Evolutionary conservation across 2,329 filamentous ascomycete genomes (phyloP).

Genomic region (Monosporascus cannonballus): DNA sequence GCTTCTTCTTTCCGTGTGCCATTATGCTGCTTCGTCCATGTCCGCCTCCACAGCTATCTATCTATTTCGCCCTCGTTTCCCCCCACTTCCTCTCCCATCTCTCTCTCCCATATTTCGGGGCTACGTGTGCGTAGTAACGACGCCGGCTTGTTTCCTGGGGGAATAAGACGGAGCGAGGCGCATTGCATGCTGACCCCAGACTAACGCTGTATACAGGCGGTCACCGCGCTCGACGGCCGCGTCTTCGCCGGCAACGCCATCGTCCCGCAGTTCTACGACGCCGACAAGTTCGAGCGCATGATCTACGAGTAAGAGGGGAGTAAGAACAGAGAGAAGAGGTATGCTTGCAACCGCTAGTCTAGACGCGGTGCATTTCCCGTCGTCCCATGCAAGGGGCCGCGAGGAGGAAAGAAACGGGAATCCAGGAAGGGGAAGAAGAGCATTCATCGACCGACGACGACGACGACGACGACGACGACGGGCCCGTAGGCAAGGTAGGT

Average conservation of each 20-base stretch:
- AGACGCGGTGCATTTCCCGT: too few species aligned
- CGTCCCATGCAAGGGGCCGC: too few species aligned
- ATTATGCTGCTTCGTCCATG: too few species aligned
- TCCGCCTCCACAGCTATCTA: not conserved
- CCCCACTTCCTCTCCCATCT: slow-evolving; percentile 1
- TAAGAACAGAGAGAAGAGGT: slow-evolving; percentile 6
- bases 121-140: not conserved
- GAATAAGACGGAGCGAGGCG: too few species aligned
- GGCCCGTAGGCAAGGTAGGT: too few species aligned
- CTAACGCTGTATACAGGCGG: slow-evolving; percentile 50
- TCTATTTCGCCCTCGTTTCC: not conserved
- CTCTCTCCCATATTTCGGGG: not conserved
- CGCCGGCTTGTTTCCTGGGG: too few species aligned
- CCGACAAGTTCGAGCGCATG: slow-evolving; percentile 73
- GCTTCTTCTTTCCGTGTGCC: not conserved
- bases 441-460: too few species aligned
- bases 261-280: slow-evolving; percentile 73
- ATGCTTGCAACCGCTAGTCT: too few species aligned
- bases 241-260: slow-evolving; percentile 86
- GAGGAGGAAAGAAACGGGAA: too few species aligned
- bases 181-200: not conserved
- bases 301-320: slow-evolving; percentile 34
- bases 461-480: too few species aligned
- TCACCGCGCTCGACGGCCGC: slow-evolving; percentile 82
- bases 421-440: too few species aligned